Evolutionary conservation across 352 stramenopile species (phyloP).

Genomic region (Pythium rishiriense): DNA sequence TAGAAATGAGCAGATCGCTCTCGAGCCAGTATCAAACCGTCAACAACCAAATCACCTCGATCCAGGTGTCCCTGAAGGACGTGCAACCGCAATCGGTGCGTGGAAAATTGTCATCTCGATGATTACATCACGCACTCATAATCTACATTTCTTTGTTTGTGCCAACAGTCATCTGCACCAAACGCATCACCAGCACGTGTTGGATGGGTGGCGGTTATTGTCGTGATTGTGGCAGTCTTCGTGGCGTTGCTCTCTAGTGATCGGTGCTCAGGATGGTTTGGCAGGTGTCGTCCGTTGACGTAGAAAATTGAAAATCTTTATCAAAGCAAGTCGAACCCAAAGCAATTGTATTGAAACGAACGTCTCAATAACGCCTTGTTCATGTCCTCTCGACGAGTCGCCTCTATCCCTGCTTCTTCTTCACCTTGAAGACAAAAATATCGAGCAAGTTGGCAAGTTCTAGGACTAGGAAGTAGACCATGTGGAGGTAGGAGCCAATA

Average conservation of each 20-base stretch:
- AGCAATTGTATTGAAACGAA: no score
- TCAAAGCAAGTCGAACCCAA: no score
- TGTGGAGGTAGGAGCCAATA: conserved; percentile 68
- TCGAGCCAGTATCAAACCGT: conserved; percentile 57
- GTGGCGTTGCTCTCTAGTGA: conserved; percentile 34
- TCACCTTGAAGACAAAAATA: conserved; percentile 85
- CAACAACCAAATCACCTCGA: conserved; percentile 59
- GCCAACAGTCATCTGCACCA: background rate
- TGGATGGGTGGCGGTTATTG: conserved; percentile 25
- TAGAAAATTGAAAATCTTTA: conserved; percentile 31
- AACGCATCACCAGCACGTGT: background rate
- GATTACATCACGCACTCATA: background rate
- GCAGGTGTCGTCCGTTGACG: conserved; percentile 52
- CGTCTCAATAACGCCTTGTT: no score
- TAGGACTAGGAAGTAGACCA: conserved; percentile 81
- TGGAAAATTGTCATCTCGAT: background rate
- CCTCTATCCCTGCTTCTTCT: conserved; percentile 40
- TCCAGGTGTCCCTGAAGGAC: conserved; percentile 37
- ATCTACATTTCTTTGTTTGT: background rate
- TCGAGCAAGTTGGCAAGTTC: conserved; percentile 75
- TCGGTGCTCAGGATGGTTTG: conserved; percentile 38
- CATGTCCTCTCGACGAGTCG: background rate
- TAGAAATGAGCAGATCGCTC: conserved; percentile 43
- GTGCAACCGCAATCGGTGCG: conserved; percentile 4
- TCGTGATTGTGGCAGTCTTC: conserved; percentile 28